Evolutionary conservation across 2,329 filamentous ascomycete species (phyloP).

Genomic region (Fusarium redolens): DNA sequence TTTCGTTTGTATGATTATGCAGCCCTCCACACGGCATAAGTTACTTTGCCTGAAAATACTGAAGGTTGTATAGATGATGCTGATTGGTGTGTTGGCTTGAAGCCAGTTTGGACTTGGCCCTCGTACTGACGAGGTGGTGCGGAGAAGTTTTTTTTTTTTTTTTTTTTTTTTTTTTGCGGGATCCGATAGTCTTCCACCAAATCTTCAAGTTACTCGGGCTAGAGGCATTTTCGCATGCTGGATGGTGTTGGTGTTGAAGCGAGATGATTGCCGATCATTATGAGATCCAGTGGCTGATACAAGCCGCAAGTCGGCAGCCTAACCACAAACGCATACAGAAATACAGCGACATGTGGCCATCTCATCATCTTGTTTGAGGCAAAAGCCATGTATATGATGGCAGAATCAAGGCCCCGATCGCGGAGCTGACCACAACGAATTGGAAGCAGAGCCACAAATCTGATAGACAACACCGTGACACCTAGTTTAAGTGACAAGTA

Average conservation of each 20-base stretch:
- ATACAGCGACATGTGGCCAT: background rate
- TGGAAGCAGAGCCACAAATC: background rate
- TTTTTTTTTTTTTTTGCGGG: background rate
- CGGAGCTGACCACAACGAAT: slow-evolving; percentile 25
- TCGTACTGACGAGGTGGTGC: slow-evolving; percentile 14
- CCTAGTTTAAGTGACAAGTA: slow-evolving; percentile 19
- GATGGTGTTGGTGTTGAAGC: slow-evolving; percentile 10
- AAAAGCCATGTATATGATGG: background rate
- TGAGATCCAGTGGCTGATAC: slow-evolving; percentile 15
- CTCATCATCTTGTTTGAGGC: background rate
- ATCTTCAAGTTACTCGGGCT: background rate
- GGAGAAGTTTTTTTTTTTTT: slow-evolving; percentile 7
- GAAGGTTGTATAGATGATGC: slow-evolving; percentile 1
- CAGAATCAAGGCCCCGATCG: slow-evolving; percentile 14
- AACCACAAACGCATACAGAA: background rate
- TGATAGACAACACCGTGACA: slow-evolving; percentile 14
- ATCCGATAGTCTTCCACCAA: slow-evolving; percentile 18
- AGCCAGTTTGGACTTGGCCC: background rate
- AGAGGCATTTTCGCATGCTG: slow-evolving; percentile 6
- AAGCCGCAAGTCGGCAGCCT: background rate
- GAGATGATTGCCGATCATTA: slow-evolving; percentile 12
- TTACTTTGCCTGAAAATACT: slow-evolving; percentile 23
- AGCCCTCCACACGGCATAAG: slow-evolving; percentile 33
- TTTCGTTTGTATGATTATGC: slow-evolving; percentile 23
- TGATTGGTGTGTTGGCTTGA: slow-evolving; percentile 31